Percentiles rank a stretch among this genome's conserved stretches.
These are phyloP conservation scores for Sugiyamaella xylanicola DNA, from an alignment of 1,139 yeast genomes.

Conservation along the genomic window DNA sequence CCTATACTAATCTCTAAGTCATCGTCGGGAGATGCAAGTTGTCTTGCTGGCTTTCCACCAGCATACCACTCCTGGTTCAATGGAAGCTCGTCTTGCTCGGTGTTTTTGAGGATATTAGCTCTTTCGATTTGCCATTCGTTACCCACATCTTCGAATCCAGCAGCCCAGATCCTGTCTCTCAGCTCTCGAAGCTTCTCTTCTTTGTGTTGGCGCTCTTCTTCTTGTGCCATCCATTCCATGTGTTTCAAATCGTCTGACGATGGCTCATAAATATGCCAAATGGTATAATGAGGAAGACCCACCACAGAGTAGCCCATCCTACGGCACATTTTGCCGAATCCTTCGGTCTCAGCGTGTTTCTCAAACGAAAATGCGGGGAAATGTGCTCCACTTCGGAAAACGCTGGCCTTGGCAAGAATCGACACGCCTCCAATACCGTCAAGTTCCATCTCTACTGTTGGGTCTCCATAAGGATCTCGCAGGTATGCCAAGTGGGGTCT, in stretches of 20 bases:
- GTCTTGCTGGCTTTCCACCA: constrained; percentile 17
- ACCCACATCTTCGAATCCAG: constrained; percentile 74
- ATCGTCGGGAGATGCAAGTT: constrained; percentile 17
- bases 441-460: constrained; percentile 80
- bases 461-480: constrained; percentile 84
- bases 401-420: constrained; percentile 75
- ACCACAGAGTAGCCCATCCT: constrained; percentile 80
- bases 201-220: constrained; percentile 72
- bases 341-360: constrained; percentile 93
- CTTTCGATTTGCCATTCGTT: constrained; percentile 70
- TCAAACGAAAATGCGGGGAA: constrained; percentile 91
- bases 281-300: constrained; percentile 86
- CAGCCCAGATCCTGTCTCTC: constrained; percentile 73
- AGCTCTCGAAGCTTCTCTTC: constrained; percentile 67
- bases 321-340: constrained; percentile 82
- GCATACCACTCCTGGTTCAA: constrained; percentile 32
- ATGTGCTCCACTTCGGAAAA: constrained; percentile 78
- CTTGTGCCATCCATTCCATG: constrained; percentile 97
- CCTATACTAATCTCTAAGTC: constrained; percentile 17
- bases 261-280: constrained; percentile 93
- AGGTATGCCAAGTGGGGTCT: constrained; percentile 86
- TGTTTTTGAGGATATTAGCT: constrained; percentile 66
- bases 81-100: constrained; percentile 51
- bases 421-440: constrained; percentile 95
- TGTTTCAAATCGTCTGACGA: constrained; percentile 83